Conservation (phyloP, 768 basidiomycete species). For the Amanita phalloides region DNA sequence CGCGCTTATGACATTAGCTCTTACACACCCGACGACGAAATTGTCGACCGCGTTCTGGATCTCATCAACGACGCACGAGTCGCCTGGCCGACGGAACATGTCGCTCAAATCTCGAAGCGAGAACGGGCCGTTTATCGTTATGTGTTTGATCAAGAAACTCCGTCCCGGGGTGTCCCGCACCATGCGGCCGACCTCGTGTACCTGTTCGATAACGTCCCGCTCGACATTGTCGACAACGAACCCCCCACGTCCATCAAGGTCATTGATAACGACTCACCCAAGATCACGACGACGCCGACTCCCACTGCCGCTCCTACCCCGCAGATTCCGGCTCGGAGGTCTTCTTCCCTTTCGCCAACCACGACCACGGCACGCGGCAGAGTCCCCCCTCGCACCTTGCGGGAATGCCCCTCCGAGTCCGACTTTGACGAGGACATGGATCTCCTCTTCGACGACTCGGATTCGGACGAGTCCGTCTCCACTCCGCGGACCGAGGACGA, state of each 20-base stretch:
- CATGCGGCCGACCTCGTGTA: constrained; percentile 68
- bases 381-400: background rate
- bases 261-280: constrained; percentile 23
- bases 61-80: constrained; percentile 66
- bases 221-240: constrained; percentile 23
- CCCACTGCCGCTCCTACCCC: constrained; percentile 2
- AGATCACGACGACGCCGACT: constrained; percentile 15
- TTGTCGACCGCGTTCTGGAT: constrained; percentile 59
- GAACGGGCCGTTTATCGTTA: constrained; percentile 64
- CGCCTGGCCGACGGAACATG: constrained; percentile 67
- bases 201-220: constrained; percentile 66
- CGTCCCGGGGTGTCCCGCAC: constrained; percentile 51
- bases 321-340: background rate
- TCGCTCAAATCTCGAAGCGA: constrained; percentile 37
- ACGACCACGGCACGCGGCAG: background rate
- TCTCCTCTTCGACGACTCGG: constrained; percentile 3
- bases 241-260: constrained; percentile 7
- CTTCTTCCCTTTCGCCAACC: background rate
- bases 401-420: background rate
- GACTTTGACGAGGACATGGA: constrained; percentile 2
- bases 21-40: constrained; percentile 53
- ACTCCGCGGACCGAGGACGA: constrained; percentile 12
- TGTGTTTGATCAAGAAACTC: constrained; percentile 75
- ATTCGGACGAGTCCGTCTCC: constrained; percentile 8
- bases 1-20: constrained; percentile 63